A percentile compares a stretch with the other conserved stretches of the same genome.
Evolutionary conservation across 1,139 yeast species (phyloP).

Genomic region (Lodderomyces parapsilosis): DNA sequence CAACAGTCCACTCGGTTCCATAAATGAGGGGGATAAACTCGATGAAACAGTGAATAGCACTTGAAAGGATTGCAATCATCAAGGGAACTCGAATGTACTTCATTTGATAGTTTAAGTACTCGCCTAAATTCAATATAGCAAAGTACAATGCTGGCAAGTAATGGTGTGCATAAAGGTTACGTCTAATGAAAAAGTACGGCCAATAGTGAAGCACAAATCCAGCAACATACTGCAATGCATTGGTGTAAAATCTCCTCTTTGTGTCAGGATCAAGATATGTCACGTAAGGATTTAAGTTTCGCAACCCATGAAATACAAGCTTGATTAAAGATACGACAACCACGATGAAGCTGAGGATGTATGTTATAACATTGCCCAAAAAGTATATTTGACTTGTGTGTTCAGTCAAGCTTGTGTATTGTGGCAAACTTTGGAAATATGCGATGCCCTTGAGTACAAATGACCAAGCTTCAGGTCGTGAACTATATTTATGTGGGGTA

Average conservation of each 20-base stretch:
- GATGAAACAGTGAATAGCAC: constrained; percentile 20
- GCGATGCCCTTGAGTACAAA: constrained; percentile 33
- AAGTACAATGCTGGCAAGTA: constrained; percentile 39
- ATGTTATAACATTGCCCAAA: constrained; percentile 37
- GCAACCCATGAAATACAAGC: constrained; percentile 21
- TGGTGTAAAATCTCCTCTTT: constrained; percentile 19
- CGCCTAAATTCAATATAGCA: constrained; percentile 30
- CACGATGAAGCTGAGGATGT: constrained; percentile 26
- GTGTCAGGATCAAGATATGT: not conserved
- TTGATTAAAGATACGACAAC: constrained; percentile 21
- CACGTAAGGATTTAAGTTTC: constrained; percentile 34
- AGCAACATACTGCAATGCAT: constrained; percentile 24
- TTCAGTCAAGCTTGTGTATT: constrained; percentile 16
- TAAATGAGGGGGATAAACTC: constrained; percentile 32
- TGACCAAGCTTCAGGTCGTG: constrained; percentile 43
- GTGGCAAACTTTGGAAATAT: constrained; percentile 16
- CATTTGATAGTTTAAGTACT: constrained; percentile 31
- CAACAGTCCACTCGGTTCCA: constrained; percentile 33
- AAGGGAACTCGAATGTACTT: constrained; percentile 12
- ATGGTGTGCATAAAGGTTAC: constrained; percentile 40
- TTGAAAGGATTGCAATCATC: constrained; percentile 14
- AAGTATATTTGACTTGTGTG: constrained; percentile 32
- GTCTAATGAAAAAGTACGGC: constrained; percentile 33
- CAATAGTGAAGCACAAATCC: constrained; percentile 39
- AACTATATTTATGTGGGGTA: constrained; percentile 29